These are phyloP conservation scores for Suhomyces sp. DNA, from an alignment of 805 yeast genomes.

Conservation along the genomic window DNA sequence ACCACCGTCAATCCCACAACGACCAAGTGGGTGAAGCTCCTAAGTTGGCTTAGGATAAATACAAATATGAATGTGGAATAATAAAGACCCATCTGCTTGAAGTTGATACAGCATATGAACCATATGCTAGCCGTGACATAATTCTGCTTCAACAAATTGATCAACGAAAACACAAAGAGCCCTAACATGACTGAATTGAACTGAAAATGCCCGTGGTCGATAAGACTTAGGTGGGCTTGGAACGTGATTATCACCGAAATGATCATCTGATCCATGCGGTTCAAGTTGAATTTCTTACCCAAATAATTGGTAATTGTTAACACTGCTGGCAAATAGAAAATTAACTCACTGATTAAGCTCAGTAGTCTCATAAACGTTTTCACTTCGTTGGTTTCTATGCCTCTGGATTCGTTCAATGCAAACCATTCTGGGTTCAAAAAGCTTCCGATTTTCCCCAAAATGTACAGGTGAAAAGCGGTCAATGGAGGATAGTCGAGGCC, in stretches of 20 bases:
- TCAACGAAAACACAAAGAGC: constrained; percentile 63
- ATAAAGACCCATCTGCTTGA: constrained; percentile 94
- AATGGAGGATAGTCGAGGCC: constrained; percentile 96
- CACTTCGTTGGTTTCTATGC: constrained; percentile 61
- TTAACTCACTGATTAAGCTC: constrained; percentile 69
- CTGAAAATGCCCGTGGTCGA: constrained; percentile 98
- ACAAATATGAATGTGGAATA: constrained; percentile 87
- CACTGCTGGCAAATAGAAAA: constrained; percentile 77
- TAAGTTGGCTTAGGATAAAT: constrained; percentile 57
- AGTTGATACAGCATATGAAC: constrained; percentile 74
- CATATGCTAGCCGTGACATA: constrained; percentile 67
- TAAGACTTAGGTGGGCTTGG: constrained; percentile 77
- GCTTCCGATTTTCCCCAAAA: constrained; percentile 70
- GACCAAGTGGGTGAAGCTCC: constrained; percentile 52
- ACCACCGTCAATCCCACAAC: constrained; percentile 65
- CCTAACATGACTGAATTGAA: constrained; percentile 95
- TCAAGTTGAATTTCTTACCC: constrained; percentile 53
- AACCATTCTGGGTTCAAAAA: constrained; percentile 73
- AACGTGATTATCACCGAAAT: constrained; percentile 75
- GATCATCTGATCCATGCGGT: constrained; percentile 72
- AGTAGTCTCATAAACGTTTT: constrained; percentile 85
- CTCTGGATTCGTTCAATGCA: constrained; percentile 67
- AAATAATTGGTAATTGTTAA: constrained; percentile 67
- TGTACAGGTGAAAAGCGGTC: constrained; percentile 89
- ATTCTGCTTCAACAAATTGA: constrained; percentile 61